phyloP scores from a whole-genome alignment of 2,329 filamentous ascomycete genomes.

The Ceratocystis destructans region DNA sequence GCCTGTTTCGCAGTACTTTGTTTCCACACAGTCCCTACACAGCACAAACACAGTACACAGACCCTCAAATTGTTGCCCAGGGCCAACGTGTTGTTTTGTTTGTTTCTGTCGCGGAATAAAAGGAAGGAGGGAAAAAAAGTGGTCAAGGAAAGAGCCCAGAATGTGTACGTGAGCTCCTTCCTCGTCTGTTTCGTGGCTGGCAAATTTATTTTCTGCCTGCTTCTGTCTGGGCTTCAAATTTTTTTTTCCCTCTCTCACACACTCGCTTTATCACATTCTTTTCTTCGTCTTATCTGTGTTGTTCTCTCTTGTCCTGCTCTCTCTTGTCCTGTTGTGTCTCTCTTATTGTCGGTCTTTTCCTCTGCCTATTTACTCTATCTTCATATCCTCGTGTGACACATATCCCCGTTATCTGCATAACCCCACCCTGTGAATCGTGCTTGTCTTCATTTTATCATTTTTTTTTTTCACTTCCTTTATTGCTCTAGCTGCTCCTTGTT shows the following conservation, averaged over 20 bases:
- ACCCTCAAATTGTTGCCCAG: neutral
- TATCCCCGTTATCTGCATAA: neutral
- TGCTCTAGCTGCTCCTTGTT: neutral
- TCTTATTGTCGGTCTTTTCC: neutral
- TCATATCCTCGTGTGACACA: neutral
- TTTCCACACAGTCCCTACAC: neutral
- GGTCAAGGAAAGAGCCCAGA: neutral
- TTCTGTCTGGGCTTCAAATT: neutral
- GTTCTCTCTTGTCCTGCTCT: neutral
- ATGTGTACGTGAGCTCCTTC: neutral
- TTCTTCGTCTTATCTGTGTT: neutral
- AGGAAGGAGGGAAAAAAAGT: neutral
- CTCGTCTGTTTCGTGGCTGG: neutral
- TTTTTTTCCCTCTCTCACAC: neutral
- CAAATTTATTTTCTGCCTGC: neutral
- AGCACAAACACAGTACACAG: neutral
- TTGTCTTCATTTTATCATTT: neutral
- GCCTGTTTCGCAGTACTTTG: no score
- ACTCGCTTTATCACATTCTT: no score
- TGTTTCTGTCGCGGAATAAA: neutral
- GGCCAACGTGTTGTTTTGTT: neutral
- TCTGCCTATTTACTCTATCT: neutral
- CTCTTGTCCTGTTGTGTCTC: no score
- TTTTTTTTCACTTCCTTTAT: neutral
- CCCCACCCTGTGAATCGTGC: neutral